Evolutionary conservation across 1,139 yeast species (phyloP), one percentile per base, ranked within the genome.

Genomic region (Hansenula sp.): DNA sequence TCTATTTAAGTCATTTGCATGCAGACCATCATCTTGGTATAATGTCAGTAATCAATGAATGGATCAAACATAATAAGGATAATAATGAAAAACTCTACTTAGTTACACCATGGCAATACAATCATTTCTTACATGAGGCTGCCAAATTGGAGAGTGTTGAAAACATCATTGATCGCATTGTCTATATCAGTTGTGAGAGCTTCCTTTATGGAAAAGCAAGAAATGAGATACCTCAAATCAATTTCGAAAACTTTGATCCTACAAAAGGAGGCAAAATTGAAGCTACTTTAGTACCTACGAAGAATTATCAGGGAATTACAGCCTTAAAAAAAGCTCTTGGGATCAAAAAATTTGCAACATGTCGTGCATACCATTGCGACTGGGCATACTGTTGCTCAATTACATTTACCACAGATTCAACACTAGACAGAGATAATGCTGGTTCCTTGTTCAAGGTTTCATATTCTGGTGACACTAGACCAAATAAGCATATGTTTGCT

Each of bases 21-120:
- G 98, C 98, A 0, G 99, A 94, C 58, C 99, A 94, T 59, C 97
- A 92, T 60, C 65, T 92, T 36, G 99, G 99, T 1, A 71, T 86
- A 4, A 64, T 84, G 8, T 74, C 90, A 3, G 62, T 92, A 11
- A 69, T 92, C 26, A 71, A 71, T 32, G 77, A 77, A 50, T 88
- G 97, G 96, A 69, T 75, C 44, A 61, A 67, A 21, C 51, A 56
- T 46, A 62, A 63, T 34, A 43, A 48, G 18, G 50, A 55, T 11
- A 56, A 57, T 21, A 50, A 59, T n/a, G 56, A 62, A n/a, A 64
- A 45, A 47, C 60, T 71, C 48, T 77, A 73, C 50, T 61, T 92
- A 33, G 68, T 89, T 2, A 72, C 80, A 0, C 98, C 98, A 2
- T 79, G 85, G 79, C 87, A 81, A 49, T 85, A 79, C 50, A 68